Conservation (phyloP, 169 alveolate genomes). For the Cryptosporidium ryanae region DNA sequence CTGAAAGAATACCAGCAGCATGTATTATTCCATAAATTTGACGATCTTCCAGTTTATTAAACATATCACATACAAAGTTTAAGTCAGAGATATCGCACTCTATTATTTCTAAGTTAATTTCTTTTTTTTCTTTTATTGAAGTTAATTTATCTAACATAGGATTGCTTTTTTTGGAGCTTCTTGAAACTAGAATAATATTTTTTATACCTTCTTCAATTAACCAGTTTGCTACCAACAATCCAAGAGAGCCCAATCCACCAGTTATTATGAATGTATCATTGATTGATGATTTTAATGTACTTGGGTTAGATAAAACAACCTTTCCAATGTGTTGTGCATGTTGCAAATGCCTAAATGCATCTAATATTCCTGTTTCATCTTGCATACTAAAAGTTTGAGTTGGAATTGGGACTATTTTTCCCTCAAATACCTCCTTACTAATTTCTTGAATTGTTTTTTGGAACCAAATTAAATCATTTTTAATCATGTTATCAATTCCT, state of each 20-base stretch:
- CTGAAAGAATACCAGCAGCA: slow-evolving; percentile 82
- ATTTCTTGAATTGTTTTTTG: slow-evolving; percentile 21
- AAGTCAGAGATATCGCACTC: slow-evolving; percentile 23
- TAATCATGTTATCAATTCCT: slow-evolving; percentile 77
- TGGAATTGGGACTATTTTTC: slow-evolving; percentile 60
- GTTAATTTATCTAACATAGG: background rate
- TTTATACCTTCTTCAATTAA: slow-evolving; percentile 81
- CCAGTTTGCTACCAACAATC: slow-evolving; percentile 79
- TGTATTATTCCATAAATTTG: slow-evolving; percentile 77
- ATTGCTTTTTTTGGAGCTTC: slow-evolving; percentile 4
- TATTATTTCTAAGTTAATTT: slow-evolving; percentile 39
- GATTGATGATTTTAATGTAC: slow-evolving; percentile 5
- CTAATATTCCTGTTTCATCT: slow-evolving; percentile 35
- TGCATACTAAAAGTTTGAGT: slow-evolving; percentile 31
- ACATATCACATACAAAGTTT: background rate
- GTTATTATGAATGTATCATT: slow-evolving; percentile 74
- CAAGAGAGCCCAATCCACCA: slow-evolving; percentile 81
- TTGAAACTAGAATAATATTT: slow-evolving; percentile 70
- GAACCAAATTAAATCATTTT: slow-evolving; percentile 52
- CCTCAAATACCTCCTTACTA: slow-evolving; percentile 9
- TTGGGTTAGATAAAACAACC: slow-evolving; percentile 67
- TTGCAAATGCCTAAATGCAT: slow-evolving; percentile 74
- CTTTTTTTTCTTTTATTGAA: background rate
- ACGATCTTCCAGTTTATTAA: slow-evolving; percentile 1
- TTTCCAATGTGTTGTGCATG: slow-evolving; percentile 77